Percentiles rank a stretch among this genome's conserved stretches.
phyloP scores from a whole-genome alignment of 2,329 filamentous ascomycete genomes.

The Cladophialophora chaetospira region DNA sequence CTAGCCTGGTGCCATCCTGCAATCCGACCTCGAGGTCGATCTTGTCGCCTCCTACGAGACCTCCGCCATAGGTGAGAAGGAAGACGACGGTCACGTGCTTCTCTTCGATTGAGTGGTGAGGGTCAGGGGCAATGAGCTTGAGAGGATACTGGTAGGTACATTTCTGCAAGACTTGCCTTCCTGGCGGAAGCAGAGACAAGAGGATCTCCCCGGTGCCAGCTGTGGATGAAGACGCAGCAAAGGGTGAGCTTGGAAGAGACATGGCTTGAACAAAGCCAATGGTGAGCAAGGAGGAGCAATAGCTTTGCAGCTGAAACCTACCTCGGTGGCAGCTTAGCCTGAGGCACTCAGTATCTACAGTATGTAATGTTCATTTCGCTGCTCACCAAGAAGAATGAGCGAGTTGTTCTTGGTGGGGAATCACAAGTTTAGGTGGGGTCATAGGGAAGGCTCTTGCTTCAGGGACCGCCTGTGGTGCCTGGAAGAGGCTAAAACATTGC shows the following conservation, averaged over 20 bases:
- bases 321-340: not conserved
- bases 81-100: constrained; percentile 62
- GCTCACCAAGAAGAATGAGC: too few species aligned
- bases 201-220: constrained; percentile 79
- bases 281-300: not conserved
- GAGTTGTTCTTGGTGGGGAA: not conserved
- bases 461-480: too few species aligned
- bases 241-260: constrained; percentile 61
- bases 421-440: not conserved
- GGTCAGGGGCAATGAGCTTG: constrained; percentile 83
- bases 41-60: constrained; percentile 82
- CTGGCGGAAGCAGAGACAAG: constrained; percentile 70
- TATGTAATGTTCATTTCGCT: too few species aligned
- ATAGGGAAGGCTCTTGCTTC: not conserved
- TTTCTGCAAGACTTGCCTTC: constrained; percentile 69
- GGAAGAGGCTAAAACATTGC: not conserved
- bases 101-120: constrained; percentile 59
- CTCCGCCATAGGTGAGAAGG: constrained; percentile 90
- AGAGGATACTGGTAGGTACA: constrained; percentile 91
- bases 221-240: constrained; percentile 70
- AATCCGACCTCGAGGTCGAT: constrained; percentile 73
- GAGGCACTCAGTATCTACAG: not conserved
- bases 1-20: constrained; percentile 64
- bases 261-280: constrained; percentile 15
- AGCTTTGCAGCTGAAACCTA: not conserved